Base-by-base conservation (phyloP, 1,139 yeast genomes). In the Candida anutae region DNA sequence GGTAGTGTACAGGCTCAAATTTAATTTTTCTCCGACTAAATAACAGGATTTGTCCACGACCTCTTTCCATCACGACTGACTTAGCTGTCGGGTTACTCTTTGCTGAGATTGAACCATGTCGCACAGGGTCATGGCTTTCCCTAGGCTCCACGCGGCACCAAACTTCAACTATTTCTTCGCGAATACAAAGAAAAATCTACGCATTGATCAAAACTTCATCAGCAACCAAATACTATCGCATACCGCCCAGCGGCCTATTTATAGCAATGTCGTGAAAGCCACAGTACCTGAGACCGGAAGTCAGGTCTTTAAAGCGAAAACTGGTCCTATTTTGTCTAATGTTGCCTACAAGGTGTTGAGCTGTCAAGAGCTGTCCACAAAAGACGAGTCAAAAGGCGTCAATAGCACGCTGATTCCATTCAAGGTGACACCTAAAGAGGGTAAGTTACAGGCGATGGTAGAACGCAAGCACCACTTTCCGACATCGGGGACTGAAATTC, bases 321-420 rank as follows among this genome's bases (percentile, higher is more conserved):
- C n/a, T n/a, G n/a, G n/a, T n/a, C n/a, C n/a, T n/a, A n/a, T n/a
- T n/a, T n/a, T n/a, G n/a, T n/a, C n/a, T n/a, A n/a, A n/a, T n/a
- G n/a, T n/a, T n/a, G n/a, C n/a, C n/a, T n/a, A n/a, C 4, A 59
- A 57, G 32, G 61, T 62, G 3, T 47, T 62, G 26, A 54, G 52
- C 13, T 62, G 69, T 38, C 68, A 62, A 35, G 68, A 61, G 9
- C 46, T 57, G 2, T 59, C 50, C 15, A 50, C 56, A 3, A 37
- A 40, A 13, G 50, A 39, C 46, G 43, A 57, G 3, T 58, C 50
- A 28, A 41, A 44, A 18, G 28, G 28, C 4, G 19, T 25, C 2
- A 38, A 35, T 19, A 26, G 37, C 19, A 21, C 44, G 3, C 65
- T 60, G 31, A 57, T 75, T 21, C 93, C 93, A 1, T 81, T 81